Base-by-base conservation (phyloP, 73 alveolate species). In the Paramecium tetraurelia region DNA sequence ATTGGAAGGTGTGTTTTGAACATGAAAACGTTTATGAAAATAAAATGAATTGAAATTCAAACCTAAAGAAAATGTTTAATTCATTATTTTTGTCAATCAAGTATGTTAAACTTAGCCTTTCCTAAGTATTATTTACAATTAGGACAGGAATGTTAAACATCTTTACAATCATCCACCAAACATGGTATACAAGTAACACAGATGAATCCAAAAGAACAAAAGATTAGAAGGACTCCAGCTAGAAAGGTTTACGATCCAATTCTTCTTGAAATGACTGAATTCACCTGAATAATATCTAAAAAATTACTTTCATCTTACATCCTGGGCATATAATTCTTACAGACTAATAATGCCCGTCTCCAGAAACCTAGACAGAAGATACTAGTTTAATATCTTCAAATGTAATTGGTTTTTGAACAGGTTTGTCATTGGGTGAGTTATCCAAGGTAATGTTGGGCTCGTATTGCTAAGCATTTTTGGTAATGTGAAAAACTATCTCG, bases 181-280 rank as follows among this genome's bases (percentile, higher is more conserved):
- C 57, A 75, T 21, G 87, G 87, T 36, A 75, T 2, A 75, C 87
- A 75, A n/a, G 63, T 12, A 31, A 75, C 48, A 20, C 87, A 75
- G 16, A 75, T 18, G 14, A 36, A 36, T 75, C 87, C 87, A 44
- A 75, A 75, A 36, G 87, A 75, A 40, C 87, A 75, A 9, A 75
- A 31, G 9, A 75, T 31, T 33, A 75, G 41, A 40, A 75, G 57
- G 14, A 33, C 9, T 21, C 57, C 48, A 75, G 87, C 87, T 11
- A 75, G 16, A 20, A 7, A 33, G 3, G 87, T 75, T 18, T 75
- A 7, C n/a, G 12, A 10, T 21, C 87, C 87, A 33, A 27, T 40
- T 38, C 40, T 36, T 7, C 59, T 75, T 14, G 16, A 36, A 5
- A 75, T 40, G 27, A 33, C 48, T 4, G 87, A 33, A 44, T 75